Percentiles rank a stretch among this genome's conserved stretches.
Conservation (phyloP, 768 basidiomycete genomes). For the Suillus subaureus region DNA sequence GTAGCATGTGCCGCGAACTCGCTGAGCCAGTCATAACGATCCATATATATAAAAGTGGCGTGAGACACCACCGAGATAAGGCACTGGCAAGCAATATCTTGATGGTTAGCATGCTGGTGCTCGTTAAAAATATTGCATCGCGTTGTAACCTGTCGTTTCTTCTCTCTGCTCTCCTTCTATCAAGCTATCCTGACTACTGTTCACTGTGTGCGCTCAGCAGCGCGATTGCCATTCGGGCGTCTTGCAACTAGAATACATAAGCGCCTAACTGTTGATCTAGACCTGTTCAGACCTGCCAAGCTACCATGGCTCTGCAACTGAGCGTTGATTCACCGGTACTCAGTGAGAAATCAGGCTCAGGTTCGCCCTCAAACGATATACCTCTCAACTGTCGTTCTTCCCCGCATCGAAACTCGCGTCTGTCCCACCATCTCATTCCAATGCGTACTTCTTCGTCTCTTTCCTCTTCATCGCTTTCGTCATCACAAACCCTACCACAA, state of each 20-base stretch:
- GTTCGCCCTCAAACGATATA: conserved; percentile 21
- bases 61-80: conserved; percentile 19
- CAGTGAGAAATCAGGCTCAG: conserved; percentile 23
- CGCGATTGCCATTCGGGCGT: conserved; percentile 13
- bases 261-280: not conserved
- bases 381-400: conserved; percentile 17
- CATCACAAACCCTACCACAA: conserved; percentile 16
- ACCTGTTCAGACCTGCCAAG: conserved; percentile 17
- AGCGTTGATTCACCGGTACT: conserved; percentile 18
- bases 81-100: not conserved
- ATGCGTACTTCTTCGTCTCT: conserved; percentile 18
- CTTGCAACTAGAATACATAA: conserved; percentile 13
- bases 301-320: conserved; percentile 9
- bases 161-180: not conserved
- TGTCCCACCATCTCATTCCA: conserved; percentile 23
- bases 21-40: not conserved
- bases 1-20: not conserved
- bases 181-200: not conserved
- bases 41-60: conserved; percentile 7
- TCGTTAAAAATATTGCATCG: conserved; percentile 1
- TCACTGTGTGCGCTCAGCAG: conserved; percentile 13
- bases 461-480: conserved; percentile 8
- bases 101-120: not conserved
- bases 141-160: not conserved
- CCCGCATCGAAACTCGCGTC: conserved; percentile 19